Evolutionary conservation across 306 rosid species (phyloP).

Genomic region (Ziziphus jujuba): DNA sequence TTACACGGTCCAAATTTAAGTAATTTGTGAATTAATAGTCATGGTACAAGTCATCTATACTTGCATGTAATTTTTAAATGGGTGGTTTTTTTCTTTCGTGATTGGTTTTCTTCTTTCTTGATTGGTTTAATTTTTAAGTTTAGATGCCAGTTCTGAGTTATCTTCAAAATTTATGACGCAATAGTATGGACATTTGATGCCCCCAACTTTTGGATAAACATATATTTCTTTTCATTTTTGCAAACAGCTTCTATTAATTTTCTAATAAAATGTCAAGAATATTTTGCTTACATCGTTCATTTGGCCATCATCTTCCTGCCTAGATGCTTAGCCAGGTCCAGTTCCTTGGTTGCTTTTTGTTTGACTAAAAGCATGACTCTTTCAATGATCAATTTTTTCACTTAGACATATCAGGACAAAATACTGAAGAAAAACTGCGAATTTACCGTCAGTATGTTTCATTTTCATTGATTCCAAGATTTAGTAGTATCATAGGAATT

Average conservation of each 20-base stretch:
- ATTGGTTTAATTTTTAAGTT: not conserved
- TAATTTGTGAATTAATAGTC: not conserved
- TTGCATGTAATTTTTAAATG: not conserved
- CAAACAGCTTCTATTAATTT: too few relatives aligned
- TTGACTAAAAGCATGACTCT: not conserved
- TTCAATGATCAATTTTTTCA: not conserved
- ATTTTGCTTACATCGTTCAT: not conserved
- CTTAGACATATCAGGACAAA: too few relatives aligned
- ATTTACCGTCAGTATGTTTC: not conserved
- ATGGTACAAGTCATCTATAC: not conserved
- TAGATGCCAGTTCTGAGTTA: not conserved
- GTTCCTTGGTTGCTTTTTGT: not conserved
- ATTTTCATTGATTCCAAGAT: not conserved
- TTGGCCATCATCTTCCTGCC: not conserved
- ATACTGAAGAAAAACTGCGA: not conserved
- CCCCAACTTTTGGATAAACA: too few relatives aligned
- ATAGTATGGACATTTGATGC: not conserved
- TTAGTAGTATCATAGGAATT: not conserved
- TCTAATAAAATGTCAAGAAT: not conserved
- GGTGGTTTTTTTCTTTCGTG: not conserved
- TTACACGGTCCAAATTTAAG: not conserved
- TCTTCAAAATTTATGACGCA: not conserved
- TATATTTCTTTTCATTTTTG: too few relatives aligned
- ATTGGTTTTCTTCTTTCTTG: not conserved
- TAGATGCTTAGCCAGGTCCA: not conserved